Percentiles rank a stretch among this genome's conserved stretches.
These are phyloP conservation scores for Taphrina flavorubra DNA, from an alignment of 1,139 yeast species.

Conservation along the genomic window DNA sequence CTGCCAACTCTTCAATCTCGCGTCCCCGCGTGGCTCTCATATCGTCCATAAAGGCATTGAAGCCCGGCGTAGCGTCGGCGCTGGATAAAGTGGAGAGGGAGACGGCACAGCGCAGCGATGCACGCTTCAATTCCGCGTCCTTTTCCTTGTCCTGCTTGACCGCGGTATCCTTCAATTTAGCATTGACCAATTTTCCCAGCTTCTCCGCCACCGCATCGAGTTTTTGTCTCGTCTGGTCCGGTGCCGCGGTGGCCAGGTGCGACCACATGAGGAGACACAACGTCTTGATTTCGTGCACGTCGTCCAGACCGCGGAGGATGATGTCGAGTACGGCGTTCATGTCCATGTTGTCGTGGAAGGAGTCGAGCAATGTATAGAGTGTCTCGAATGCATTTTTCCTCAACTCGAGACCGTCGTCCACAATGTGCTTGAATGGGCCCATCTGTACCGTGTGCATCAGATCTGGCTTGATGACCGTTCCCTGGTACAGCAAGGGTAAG, in stretches of 20 bases:
- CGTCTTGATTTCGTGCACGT: conserved; percentile 57
- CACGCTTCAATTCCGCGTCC: conserved; percentile 51
- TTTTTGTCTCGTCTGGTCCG: conserved; percentile 41
- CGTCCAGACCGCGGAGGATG: conserved; percentile 54
- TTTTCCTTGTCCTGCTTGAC: conserved; percentile 61
- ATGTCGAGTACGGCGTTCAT: conserved; percentile 49
- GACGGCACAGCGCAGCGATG: conserved; percentile 41
- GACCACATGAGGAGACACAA: conserved; percentile 55
- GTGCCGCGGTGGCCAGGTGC: conserved; percentile 51
- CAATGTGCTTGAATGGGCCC: conserved; percentile 86
- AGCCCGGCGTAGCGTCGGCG: conserved; percentile 29
- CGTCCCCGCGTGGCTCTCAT: conserved; percentile 18
- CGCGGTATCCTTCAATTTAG: conserved; percentile 57
- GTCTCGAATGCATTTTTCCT: conserved; percentile 77
- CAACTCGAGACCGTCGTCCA: conserved; percentile 78
- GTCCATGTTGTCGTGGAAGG: conserved; percentile 46
- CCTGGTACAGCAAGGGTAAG: conserved; percentile 61
- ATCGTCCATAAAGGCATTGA: conserved; percentile 22
- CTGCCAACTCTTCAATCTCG: background rate
- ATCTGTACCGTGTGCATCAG: conserved; percentile 73
- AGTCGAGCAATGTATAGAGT: conserved; percentile 60
- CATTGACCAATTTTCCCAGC: conserved; percentile 51
- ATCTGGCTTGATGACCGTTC: conserved; percentile 62
- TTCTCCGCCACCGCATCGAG: conserved; percentile 51
- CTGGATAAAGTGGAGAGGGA: conserved; percentile 9